These are phyloP conservation scores for Malassezia brasiliensis DNA, from an alignment of 1,284 basidiomycete species.

Conservation along the genomic window DNA sequence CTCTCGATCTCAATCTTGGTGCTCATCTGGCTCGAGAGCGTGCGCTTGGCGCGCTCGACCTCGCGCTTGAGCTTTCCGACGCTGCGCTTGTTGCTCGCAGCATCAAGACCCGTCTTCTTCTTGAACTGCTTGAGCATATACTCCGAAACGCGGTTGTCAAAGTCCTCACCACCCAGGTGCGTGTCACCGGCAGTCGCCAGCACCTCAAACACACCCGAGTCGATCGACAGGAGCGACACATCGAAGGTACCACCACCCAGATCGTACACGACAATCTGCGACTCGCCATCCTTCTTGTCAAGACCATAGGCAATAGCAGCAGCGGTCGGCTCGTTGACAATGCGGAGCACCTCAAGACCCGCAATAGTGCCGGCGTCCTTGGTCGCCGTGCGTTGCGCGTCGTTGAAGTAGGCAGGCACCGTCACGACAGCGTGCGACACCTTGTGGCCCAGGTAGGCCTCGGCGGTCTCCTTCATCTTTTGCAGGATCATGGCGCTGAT, in stretches of 20 bases:
- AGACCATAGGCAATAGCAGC: constrained; percentile 93
- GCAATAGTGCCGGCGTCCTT: constrained; percentile 97
- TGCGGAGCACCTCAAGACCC: constrained; percentile 87
- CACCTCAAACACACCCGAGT: constrained; percentile 91
- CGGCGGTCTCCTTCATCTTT: constrained; percentile 99
- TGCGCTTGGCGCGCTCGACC: constrained; percentile 97
- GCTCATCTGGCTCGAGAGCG: constrained; percentile 69
- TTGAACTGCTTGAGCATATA: constrained; percentile 49
- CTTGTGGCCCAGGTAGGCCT: constrained; percentile 90
- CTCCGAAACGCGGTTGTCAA: constrained; percentile 65
- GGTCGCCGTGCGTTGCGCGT: constrained; percentile 96
- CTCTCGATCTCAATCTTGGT: constrained; percentile 66
- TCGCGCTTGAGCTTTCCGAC: constrained; percentile 95
- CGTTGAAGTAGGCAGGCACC: constrained; percentile 85
- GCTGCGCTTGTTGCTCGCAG: constrained; percentile 73
- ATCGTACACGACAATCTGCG: constrained; percentile 95
- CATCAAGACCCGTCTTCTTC: constrained; percentile 55
- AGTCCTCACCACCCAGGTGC: constrained; percentile 97
- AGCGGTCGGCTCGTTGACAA: constrained; percentile 97
- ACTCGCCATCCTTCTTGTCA: constrained; percentile 84
- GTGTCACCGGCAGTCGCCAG: constrained; percentile 97
- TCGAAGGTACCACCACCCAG: constrained; percentile 97
- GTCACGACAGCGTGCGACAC: constrained; percentile 95
- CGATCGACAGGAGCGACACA: constrained; percentile 93
- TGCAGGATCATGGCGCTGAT: constrained; percentile 84